These are phyloP conservation scores for Solanum aculeatissimum DNA, from an alignment of 305 asterid genomes.

Conservation along the genomic window DNA sequence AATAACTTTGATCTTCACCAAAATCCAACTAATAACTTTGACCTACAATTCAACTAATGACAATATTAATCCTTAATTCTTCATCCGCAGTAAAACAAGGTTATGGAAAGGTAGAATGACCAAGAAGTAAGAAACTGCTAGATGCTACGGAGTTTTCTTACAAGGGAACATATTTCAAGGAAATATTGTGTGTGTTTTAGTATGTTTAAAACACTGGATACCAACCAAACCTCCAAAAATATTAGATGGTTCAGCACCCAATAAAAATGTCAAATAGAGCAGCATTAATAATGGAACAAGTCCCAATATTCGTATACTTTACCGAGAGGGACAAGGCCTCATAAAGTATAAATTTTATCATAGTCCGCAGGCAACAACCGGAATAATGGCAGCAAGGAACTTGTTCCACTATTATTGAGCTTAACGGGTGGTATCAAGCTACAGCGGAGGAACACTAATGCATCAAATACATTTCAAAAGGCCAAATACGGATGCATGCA, in stretches of 20 bases:
- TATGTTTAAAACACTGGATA: neutral
- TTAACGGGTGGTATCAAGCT: neutral
- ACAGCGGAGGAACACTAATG: neutral
- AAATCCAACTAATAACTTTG: neutral
- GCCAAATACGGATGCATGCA: neutral
- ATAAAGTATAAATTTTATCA: neutral
- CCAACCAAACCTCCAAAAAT: neutral
- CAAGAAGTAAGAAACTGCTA: neutral
- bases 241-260: neutral
- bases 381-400: neutral
- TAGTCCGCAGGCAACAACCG: neutral
- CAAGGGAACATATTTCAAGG: neutral
- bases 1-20: neutral
- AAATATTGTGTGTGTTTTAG: neutral
- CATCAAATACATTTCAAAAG: neutral
- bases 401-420: neutral
- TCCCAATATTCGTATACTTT: neutral
- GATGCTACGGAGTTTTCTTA: neutral
- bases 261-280: neutral
- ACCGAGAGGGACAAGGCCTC: neutral
- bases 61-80: neutral
- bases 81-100: neutral
- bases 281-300: neutral
- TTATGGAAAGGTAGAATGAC: neutral
- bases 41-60: neutral